Evolutionary conservation across 441 rosid species (phyloP).

Genomic region (Syzygium malaccense): DNA sequence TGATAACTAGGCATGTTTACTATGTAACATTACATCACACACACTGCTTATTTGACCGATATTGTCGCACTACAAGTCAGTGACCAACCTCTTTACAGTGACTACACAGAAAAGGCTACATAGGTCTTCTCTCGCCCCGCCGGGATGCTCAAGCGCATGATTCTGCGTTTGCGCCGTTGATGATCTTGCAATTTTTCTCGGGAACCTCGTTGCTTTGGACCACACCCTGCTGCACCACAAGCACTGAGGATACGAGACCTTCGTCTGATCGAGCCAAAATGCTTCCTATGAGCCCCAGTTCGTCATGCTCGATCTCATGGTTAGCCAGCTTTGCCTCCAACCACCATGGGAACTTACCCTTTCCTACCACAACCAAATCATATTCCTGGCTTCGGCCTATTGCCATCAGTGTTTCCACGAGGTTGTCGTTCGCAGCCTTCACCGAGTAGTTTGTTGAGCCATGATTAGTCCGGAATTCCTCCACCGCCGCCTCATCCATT

Average conservation of each 20-base stretch:
- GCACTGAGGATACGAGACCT: conserved; percentile 13
- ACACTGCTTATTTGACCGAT: not conserved
- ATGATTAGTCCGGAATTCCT: conserved; percentile 15
- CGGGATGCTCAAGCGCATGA: not conserved
- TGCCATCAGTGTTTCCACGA: conserved; percentile 1
- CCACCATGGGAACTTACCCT: conserved; percentile 9
- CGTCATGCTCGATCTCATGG: conserved; percentile 11
- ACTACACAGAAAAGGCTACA: not conserved
- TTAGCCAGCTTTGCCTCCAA: conserved; percentile 3
- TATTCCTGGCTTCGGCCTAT: conserved; percentile 15
- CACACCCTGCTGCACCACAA: conserved; percentile 22
- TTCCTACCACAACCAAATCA: conserved; percentile 29
- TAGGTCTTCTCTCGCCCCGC: not conserved
- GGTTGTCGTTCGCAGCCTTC: conserved; percentile 5
- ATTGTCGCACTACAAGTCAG: not conserved
- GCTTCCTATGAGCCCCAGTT: conserved; percentile 24
- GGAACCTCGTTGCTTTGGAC: not conserved
- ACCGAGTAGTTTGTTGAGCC: conserved; percentile 13
- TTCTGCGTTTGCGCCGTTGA: not conserved
- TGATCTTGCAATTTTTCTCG: not conserved
- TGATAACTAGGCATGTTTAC: not conserved
- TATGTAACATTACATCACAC: not conserved
- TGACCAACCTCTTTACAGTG: not conserved
- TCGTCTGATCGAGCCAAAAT: conserved; percentile 21
- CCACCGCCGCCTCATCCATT: conserved; percentile 13